A percentile compares a stretch with the other conserved stretches of the same genome.
Conservation (phyloP, 2,329 filamentous ascomycete genomes). For the Knoxdaviesia proteae region DNA sequence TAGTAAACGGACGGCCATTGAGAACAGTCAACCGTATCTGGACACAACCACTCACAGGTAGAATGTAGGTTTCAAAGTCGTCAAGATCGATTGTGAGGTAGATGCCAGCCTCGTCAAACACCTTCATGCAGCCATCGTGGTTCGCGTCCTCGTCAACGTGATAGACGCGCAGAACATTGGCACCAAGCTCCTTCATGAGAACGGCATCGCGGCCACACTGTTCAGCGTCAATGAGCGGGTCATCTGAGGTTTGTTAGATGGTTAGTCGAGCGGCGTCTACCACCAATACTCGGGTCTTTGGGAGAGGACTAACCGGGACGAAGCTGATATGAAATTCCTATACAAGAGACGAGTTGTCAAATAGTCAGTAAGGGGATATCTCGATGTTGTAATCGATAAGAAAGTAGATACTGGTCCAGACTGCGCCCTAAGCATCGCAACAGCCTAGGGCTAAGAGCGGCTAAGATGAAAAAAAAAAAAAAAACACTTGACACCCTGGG, state of each 20-base stretch:
- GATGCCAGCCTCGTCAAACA: constrained; percentile 60
- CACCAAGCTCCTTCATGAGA: constrained; percentile 61
- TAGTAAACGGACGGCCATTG: neutral
- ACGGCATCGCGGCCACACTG: constrained; percentile 59
- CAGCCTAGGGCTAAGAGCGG: too few relatives aligned
- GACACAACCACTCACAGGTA: constrained; percentile 24
- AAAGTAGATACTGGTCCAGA: too few relatives aligned
- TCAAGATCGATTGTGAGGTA: constrained; percentile 73
- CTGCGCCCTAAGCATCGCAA: too few relatives aligned
- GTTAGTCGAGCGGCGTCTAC: neutral
- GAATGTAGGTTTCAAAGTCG: constrained; percentile 48
- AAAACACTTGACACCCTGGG: too few relatives aligned
- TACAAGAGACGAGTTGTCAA: neutral
- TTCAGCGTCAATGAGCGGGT: constrained; percentile 54
- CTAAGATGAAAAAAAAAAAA: too few relatives aligned
- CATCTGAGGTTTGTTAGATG: constrained; percentile 18
- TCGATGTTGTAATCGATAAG: too few relatives aligned
- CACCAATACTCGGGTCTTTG: constrained; percentile 2
- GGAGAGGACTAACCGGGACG: constrained; percentile 6
- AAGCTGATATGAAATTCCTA: constrained; percentile 53
- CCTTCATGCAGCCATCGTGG: constrained; percentile 63
- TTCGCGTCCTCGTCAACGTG: constrained; percentile 55
- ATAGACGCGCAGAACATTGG: constrained; percentile 74
- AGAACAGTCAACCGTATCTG: neutral
- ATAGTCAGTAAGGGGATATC: neutral